Evolutionary conservation across 2,329 filamentous ascomycete genomes (phyloP).

Genomic region (Fusarium veterinarium): DNA sequence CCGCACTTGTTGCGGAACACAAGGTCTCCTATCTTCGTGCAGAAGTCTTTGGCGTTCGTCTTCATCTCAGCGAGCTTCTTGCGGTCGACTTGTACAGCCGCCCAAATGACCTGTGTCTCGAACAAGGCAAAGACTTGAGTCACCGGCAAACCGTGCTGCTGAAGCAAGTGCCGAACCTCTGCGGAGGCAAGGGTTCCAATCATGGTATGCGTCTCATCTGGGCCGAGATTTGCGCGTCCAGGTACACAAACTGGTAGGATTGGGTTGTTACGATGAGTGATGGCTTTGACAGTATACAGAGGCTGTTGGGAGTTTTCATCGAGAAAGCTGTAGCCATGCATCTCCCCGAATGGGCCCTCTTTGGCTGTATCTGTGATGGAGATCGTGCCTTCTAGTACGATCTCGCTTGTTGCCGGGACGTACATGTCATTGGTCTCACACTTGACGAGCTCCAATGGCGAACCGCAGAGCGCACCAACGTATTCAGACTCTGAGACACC

Average conservation of each 20-base stretch:
- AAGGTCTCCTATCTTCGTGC: not conserved
- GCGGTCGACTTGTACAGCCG: not conserved
- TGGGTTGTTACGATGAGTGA: not conserved
- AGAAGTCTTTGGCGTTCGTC: not conserved
- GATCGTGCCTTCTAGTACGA: not conserved
- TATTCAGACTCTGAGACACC: not conserved
- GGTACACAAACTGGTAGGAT: not conserved
- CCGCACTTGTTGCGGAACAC: not conserved
- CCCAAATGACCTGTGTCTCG: not conserved
- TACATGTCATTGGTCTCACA: not conserved
- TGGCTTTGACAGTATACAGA: not conserved
- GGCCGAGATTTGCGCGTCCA: not conserved
- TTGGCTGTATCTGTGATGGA: not conserved
- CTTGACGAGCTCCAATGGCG: not conserved
- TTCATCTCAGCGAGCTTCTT: not conserved
- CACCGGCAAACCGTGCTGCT: not conserved
- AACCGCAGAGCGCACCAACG: not conserved
- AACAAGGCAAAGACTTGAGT: not conserved
- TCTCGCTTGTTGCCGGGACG: not conserved
- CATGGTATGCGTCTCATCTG: not conserved
- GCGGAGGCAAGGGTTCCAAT: not conserved
- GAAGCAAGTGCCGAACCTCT: not conserved
- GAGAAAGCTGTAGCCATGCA: not conserved
- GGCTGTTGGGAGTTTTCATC: not conserved
- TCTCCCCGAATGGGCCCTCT: not conserved